A percentile compares a stretch with the other conserved stretches of the same genome.
phyloP scores from a whole-genome alignment of 352 stramenopile genomes.

The Globisporangium cylindrosporum region DNA sequence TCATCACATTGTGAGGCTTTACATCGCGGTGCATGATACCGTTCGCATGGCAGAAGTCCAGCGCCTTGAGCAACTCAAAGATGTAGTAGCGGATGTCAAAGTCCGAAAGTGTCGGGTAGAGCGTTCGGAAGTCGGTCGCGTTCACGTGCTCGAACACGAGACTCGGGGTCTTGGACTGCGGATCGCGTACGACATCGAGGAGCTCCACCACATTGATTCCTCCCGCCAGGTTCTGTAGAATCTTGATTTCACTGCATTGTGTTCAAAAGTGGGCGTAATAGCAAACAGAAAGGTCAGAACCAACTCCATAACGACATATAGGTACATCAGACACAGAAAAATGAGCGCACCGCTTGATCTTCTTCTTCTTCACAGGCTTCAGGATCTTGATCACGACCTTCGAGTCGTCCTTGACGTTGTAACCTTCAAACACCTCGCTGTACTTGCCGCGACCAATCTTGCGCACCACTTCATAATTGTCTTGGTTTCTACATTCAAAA shows the following conservation, averaged over 20 bases:
- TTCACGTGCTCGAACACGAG: slow-evolving; percentile 99
- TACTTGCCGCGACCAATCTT: slow-evolving; percentile 99
- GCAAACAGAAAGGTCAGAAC: neutral
- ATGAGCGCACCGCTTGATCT: slow-evolving; percentile 93
- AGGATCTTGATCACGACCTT: slow-evolving; percentile 99
- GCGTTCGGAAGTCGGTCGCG: slow-evolving; percentile 99
- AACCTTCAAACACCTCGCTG: slow-evolving; percentile 97
- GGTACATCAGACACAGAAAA: neutral
- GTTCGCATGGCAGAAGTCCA: slow-evolving; percentile 99
- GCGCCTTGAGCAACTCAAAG: slow-evolving; percentile 93
- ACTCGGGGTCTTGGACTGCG: slow-evolving; percentile 97
- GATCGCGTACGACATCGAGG: slow-evolving; percentile 98
- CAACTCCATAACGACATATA: too few species aligned
- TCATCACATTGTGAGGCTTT: slow-evolving; percentile 93
- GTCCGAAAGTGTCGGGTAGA: slow-evolving; percentile 98
- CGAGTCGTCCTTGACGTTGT: slow-evolving; percentile 95
- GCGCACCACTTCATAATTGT: slow-evolving; percentile 99
- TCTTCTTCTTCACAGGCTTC: slow-evolving; percentile 99
- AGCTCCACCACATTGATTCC: slow-evolving; percentile 99
- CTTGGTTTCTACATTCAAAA: slow-evolving; percentile 84
- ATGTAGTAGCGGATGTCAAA: slow-evolving; percentile 99
- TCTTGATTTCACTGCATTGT: slow-evolving; percentile 95
- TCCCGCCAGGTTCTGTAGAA: slow-evolving; percentile 98
- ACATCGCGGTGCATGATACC: slow-evolving; percentile 99
- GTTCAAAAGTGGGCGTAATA: too few species aligned